These are phyloP conservation scores for Eimeria acervulina DNA, from an alignment of 169 alveolate species.

Conservation along the genomic window DNA sequence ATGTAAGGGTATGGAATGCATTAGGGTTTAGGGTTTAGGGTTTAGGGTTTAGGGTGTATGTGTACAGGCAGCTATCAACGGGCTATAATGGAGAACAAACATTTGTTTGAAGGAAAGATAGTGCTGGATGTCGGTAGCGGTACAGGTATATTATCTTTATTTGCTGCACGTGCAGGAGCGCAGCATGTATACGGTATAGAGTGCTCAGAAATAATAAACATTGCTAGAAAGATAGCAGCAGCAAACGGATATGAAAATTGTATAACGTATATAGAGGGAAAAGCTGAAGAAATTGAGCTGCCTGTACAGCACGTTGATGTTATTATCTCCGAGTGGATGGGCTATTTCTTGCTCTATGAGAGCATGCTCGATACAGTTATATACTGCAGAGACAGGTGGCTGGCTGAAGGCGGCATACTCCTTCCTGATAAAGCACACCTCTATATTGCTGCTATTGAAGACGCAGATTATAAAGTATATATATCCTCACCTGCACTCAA, in stretches of 20 bases:
- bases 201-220: conserved; percentile 96
- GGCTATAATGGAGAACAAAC: conserved; percentile 96
- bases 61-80: conserved; percentile 91
- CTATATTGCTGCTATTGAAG: conserved; percentile 98
- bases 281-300: conserved; percentile 97
- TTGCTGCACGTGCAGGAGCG: conserved; percentile 99
- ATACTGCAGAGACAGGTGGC: conserved; percentile 98
- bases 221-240: conserved; percentile 95
- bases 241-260: conserved; percentile 94
- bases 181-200: conserved; percentile 99
- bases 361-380: conserved; percentile 98
- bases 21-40: not conserved
- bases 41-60: not conserved
- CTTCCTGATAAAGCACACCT: conserved; percentile 98
- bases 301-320: conserved; percentile 98
- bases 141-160: conserved; percentile 98
- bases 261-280: conserved; percentile 96
- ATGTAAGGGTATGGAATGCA: not conserved
- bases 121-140: conserved; percentile 99
- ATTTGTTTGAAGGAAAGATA: conserved; percentile 96
- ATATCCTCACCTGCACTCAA: not conserved
- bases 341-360: conserved; percentile 98
- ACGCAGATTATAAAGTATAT: conserved; percentile 95
- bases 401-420: conserved; percentile 96
- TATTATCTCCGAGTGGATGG: conserved; percentile 99